Percentiles rank a stretch among this genome's conserved stretches.
Conservation (phyloP, 2,329 filamentous ascomycete genomes). For the Cladosporium austrohemisphaericum region DNA sequence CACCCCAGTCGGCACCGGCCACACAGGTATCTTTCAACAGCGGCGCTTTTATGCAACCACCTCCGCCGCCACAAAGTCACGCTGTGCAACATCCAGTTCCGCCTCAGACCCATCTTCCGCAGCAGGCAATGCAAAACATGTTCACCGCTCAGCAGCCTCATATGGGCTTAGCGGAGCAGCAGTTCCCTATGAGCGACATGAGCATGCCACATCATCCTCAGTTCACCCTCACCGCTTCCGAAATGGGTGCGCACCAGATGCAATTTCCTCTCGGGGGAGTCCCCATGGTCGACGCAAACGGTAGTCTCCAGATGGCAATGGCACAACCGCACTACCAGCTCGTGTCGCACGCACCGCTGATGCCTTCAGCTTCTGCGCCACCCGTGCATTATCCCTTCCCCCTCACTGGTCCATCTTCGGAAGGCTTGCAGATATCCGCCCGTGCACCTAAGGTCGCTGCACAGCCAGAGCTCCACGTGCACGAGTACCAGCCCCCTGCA, state of each 20-base stretch:
- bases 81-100: conserved; percentile 18
- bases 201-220: conserved; percentile 9
- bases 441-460: conserved; percentile 28
- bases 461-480: conserved; percentile 40
- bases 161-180: conserved; percentile 19
- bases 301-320: conserved; percentile 19
- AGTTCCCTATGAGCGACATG: conserved; percentile 15
- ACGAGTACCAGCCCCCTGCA: conserved; percentile 46
- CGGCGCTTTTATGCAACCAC: conserved; percentile 31
- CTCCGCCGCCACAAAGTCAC: conserved; percentile 8
- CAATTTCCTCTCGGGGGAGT: conserved; percentile 16
- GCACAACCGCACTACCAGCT: conserved; percentile 15
- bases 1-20: conserved; percentile 49
- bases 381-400: conserved; percentile 23
- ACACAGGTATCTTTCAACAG: conserved; percentile 45
- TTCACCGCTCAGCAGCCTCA: conserved; percentile 11
- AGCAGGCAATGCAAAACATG: conserved; percentile 19
- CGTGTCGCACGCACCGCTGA: conserved; percentile 4
- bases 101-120: conserved; percentile 19
- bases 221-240: conserved; percentile 6
- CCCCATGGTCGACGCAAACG: conserved; percentile 20
- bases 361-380: conserved; percentile 8
- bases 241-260: conserved; percentile 5
- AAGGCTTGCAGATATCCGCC: conserved; percentile 26
- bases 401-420: conserved; percentile 15